Evolutionary conservation across 352 stramenopile species (phyloP).

Genomic region (Phytophthora agathidicida): DNA sequence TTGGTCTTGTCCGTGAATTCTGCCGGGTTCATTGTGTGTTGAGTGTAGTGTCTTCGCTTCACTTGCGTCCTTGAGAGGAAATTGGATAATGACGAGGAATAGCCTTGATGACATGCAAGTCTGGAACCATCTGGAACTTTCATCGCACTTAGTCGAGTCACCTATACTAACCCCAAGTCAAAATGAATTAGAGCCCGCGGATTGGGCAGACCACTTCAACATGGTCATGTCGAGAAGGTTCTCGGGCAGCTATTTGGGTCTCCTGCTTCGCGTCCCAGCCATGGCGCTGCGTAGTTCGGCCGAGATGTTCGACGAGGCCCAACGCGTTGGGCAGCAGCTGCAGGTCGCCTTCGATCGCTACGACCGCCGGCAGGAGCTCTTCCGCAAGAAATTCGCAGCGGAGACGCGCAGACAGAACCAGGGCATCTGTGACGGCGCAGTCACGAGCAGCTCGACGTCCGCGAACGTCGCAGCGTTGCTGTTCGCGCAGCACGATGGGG

Average conservation of each 20-base stretch:
- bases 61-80: slow-evolving; percentile 26
- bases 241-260: too few species aligned
- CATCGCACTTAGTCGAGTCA: slow-evolving; percentile 29
- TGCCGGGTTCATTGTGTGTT: slow-evolving; percentile 61
- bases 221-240: slow-evolving; percentile 6
- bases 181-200: neutral
- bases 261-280: neutral
- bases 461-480: slow-evolving; percentile 38
- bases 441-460: slow-evolving; percentile 27
- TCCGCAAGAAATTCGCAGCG: slow-evolving; percentile 59
- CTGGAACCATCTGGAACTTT: slow-evolving; percentile 32
- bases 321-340: slow-evolving; percentile 41
- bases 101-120: neutral
- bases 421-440: slow-evolving; percentile 49
- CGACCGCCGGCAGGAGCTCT: slow-evolving; percentile 52
- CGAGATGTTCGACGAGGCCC: slow-evolving; percentile 61
- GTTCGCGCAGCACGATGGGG: slow-evolving; percentile 30
- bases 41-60: slow-evolving; percentile 20
- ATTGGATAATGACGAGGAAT: slow-evolving; percentile 39
- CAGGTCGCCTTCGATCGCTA: slow-evolving; percentile 49
- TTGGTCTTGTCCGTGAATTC: slow-evolving; percentile 87
- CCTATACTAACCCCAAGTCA: slow-evolving; percentile 28
- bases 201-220: slow-evolving; percentile 37
- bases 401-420: slow-evolving; percentile 59
- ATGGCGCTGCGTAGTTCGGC: slow-evolving; percentile 26